Base-by-base conservation (phyloP, 2,329 filamentous ascomycete genomes). In the Apiospora hydei region DNA sequence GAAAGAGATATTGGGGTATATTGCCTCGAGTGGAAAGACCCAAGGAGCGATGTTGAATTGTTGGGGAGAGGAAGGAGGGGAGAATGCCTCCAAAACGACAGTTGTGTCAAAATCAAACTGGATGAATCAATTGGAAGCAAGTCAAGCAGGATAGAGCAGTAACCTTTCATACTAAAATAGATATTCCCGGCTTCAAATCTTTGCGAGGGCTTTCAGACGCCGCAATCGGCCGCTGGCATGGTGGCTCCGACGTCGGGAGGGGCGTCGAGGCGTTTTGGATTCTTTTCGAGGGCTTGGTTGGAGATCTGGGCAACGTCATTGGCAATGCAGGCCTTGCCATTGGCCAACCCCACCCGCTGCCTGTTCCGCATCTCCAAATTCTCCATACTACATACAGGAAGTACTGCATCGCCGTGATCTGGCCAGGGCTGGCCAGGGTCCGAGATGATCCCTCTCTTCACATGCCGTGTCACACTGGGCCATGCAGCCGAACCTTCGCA, bases 151-250 rank as follows among this genome's bases (percentile, higher is more conserved):
- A 38, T 16, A 41, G 30, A 61, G 30, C 53, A 38, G 57, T 41
- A 64, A 64, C 30, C 18, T 64, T 64, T 64, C 57, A 64, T 64
- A 64, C 57, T 64, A 64, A 64, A 64, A 64, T 64, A 64, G 57
- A 64, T n/a, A 64, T 51, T 38, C 21, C 24, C 30, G 34, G 57
- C 57, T n/a, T 64, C 57, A 41, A 64, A 64, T 34, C 34, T 64
- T 41, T 30, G 26, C 34, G 57, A 64, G 34, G 30, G 6, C 21
- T 8, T 41, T n/a, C 57, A 41, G 34, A 64, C 30, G 57, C 57
- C 57, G 57, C 57, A 64, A 64, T 64, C 57, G 57, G 57, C 57
- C 57, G 34, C 34, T 41, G 34, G 30, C n/a, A 41, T 41, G 34
- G 34, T 41, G 57, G 30, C 57, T 64, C 57, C 57, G 57, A 64